phyloP scores from a whole-genome alignment of 2,329 filamentous ascomycete genomes.

The Trichophyton schoenleinii region DNA sequence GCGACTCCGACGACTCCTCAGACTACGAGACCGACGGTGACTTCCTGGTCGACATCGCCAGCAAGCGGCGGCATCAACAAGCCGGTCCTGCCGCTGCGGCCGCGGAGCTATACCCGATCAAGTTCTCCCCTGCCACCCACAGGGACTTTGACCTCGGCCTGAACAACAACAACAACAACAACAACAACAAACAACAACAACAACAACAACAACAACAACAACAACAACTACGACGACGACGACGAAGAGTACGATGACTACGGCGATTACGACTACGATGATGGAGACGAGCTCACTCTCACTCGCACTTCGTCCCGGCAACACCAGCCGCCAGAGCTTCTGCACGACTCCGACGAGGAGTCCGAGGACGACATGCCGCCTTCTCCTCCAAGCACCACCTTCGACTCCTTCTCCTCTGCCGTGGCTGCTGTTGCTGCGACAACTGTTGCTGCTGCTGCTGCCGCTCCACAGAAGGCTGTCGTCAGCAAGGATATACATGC shows the following conservation, averaged over 20 bases:
- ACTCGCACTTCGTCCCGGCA: conserved; percentile 52
- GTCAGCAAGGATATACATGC: neutral
- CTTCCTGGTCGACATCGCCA: neutral
- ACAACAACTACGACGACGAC: conserved; percentile 23
- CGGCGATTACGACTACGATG: conserved; percentile 32
- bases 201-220: conserved; percentile 35
- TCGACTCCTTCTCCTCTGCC: conserved; percentile 46
- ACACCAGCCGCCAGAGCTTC: conserved; percentile 49
- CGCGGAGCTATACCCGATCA: neutral
- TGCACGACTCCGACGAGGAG: conserved; percentile 37
- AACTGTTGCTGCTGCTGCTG: neutral
- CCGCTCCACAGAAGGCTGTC: neutral
- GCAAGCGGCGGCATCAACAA: neutral
- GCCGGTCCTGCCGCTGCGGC: neutral
- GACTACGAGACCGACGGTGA: conserved; percentile 35
- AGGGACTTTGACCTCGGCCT: conserved; percentile 8
- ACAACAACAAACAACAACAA: conserved; percentile 4
- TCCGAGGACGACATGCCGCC: conserved; percentile 62
- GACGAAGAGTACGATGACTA: conserved; percentile 23
- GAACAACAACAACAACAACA: conserved; percentile 22
- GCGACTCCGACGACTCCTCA: conserved; percentile 25
- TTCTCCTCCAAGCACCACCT: conserved; percentile 46
- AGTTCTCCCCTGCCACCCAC: neutral
- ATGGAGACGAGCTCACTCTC: conserved; percentile 48
- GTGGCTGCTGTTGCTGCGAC: neutral